phyloP scores from a whole-genome alignment of 352 stramenopile species.

The Globisporangium viniferum region DNA sequence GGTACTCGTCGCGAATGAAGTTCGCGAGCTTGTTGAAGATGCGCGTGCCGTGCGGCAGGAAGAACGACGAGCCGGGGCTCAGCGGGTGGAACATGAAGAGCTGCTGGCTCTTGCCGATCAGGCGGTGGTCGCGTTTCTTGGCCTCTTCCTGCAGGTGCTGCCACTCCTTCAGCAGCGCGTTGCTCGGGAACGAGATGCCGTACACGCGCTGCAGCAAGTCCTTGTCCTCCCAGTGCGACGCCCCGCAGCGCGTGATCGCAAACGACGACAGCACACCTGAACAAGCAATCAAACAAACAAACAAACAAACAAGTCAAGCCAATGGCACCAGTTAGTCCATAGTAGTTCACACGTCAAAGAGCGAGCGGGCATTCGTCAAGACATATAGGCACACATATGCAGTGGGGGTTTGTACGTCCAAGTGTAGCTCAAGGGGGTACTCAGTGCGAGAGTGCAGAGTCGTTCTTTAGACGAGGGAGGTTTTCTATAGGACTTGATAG shows the following conservation, averaged over 20 bases:
- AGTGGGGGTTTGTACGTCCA: conserved; percentile 47
- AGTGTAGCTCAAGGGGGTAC: conserved; percentile 69
- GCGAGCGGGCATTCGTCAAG: background rate
- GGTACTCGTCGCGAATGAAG: conserved; percentile 86
- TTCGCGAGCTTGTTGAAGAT: conserved; percentile 97
- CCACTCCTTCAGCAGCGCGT: conserved; percentile 84
- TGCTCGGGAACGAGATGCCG: conserved; percentile 94
- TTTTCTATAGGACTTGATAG: conserved; percentile 47
- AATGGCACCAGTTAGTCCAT: background rate
- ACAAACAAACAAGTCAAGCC: background rate
- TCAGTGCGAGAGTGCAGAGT: conserved; percentile 77
- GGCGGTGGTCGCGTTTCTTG: conserved; percentile 95
- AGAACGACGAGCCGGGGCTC: conserved; percentile 97
- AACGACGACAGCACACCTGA: conserved; percentile 91
- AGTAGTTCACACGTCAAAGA: background rate
- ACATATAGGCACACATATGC: conserved; percentile 9
- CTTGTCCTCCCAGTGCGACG: conserved; percentile 91
- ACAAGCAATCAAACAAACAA: background rate
- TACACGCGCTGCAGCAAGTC: conserved; percentile 97
- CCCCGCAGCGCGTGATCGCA: conserved; percentile 92
- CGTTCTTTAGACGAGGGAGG: conserved; percentile 48
- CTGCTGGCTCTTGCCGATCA: conserved; percentile 94
- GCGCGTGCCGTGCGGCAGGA: conserved; percentile 96
- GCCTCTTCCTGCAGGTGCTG: conserved; percentile 92
- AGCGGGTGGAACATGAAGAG: conserved; percentile 96